Conservation (phyloP, 495 filamentous ascomycete species). For the Thozetella sp. region DNA sequence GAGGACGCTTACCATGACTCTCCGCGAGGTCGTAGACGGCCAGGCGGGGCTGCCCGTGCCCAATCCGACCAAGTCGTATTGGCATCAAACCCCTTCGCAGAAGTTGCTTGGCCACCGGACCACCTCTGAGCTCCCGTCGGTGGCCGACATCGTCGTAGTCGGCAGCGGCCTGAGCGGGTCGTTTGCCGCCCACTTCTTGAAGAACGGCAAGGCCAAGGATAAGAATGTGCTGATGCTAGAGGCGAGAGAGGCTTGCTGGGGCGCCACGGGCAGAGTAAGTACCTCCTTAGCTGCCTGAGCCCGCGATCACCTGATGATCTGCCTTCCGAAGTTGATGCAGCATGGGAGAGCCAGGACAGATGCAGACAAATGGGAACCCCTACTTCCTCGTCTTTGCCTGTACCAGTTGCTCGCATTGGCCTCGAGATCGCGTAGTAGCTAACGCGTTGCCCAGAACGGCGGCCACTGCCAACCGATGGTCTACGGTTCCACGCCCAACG, state of each 20-base stretch:
- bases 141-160: constrained; percentile 69
- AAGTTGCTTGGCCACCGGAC: constrained; percentile 60
- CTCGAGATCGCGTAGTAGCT: no score
- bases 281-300: background rate
- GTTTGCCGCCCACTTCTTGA: constrained; percentile 65
- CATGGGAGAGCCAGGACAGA: no score
- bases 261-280: constrained; percentile 74
- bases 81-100: constrained; percentile 63
- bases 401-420: no score
- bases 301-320: no score
- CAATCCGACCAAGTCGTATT: constrained; percentile 70
- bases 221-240: constrained; percentile 71
- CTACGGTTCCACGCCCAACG: constrained; percentile 47
- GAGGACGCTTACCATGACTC: constrained; percentile 18
- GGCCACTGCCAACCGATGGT: constrained; percentile 72
- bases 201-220: constrained; percentile 21
- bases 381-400: no score
- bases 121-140: constrained; percentile 59
- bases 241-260: constrained; percentile 76
- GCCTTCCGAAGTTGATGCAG: no score
- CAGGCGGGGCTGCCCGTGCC: constrained; percentile 50
- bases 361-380: no score
- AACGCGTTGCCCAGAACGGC: constrained; percentile 68
- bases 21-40: constrained; percentile 15
- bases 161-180: constrained; percentile 75